Conservation (phyloP, 176 grass and related monocot species). For the Musa schizocarpa region DNA sequence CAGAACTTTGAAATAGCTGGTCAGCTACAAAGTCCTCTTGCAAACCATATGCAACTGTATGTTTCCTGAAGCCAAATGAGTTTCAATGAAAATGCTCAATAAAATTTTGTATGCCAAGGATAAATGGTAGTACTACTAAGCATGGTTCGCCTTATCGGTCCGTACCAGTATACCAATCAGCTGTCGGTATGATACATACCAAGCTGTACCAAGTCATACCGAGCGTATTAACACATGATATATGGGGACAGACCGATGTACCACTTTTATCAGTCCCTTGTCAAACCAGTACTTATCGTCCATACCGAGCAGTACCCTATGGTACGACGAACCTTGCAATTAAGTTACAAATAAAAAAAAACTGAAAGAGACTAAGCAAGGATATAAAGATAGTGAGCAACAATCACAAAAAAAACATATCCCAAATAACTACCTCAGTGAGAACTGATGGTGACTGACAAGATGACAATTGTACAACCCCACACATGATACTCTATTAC, state of each 20-base stretch:
- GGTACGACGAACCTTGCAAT: no score
- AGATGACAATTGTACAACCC: not conserved
- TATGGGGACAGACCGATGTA: no score
- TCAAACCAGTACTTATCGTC: no score
- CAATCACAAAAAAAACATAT: not conserved
- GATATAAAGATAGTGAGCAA: not conserved
- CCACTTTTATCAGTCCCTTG: no score
- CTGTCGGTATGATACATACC: no score
- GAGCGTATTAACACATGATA: no score
- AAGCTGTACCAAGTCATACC: no score
- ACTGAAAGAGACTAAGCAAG: not conserved
- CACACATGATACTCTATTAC: not conserved
- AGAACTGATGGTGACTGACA: not conserved
- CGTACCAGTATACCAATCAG: no score
- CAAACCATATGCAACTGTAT: conserved; percentile 48
- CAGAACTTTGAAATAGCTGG: conserved; percentile 88
- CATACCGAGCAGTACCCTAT: no score
- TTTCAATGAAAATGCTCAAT: not conserved
- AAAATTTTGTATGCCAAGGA: not conserved
- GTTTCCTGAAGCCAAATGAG: conserved; percentile 33
- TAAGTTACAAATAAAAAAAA: not conserved
- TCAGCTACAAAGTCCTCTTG: conserved; percentile 90
- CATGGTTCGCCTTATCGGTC: no score
- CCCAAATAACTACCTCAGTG: not conserved
- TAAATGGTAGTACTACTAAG: not conserved